phyloP scores from a whole-genome alignment of 2,329 filamentous ascomycete genomes.

The Epichloe sp. region DNA sequence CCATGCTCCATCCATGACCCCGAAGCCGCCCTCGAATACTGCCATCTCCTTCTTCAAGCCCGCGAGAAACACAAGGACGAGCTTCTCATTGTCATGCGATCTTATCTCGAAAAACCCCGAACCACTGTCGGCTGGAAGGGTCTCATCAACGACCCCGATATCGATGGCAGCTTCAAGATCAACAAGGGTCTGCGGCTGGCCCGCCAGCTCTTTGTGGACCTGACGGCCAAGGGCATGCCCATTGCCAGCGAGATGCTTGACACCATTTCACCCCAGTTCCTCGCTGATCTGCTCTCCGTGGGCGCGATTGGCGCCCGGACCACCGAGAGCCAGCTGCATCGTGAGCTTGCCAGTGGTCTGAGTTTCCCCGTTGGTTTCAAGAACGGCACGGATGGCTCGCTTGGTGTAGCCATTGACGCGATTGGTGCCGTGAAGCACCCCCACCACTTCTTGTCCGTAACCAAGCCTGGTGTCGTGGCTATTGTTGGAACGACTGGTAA shows the following conservation, averaged over 20 bases:
- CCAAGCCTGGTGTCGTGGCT: conserved; percentile 89
- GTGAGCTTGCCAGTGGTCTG: conserved; percentile 86
- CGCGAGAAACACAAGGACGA: conserved; percentile 67
- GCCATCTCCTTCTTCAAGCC: conserved; percentile 59
- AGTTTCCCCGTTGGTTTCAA: conserved; percentile 99
- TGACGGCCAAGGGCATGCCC: conserved; percentile 78
- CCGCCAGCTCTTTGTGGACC: conserved; percentile 84
- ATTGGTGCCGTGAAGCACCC: conserved; percentile 70
- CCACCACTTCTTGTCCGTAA: conserved; percentile 98
- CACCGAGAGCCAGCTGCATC: conserved; percentile 91
- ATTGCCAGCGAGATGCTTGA: conserved; percentile 98
- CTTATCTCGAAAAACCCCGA: conserved; percentile 96
- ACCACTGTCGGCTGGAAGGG: conserved; percentile 99
- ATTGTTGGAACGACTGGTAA: conserved; percentile 91
- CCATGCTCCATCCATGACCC: conserved; percentile 98
- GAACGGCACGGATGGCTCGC: conserved; percentile 90
- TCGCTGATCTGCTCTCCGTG: conserved; percentile 88
- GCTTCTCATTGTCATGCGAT: conserved; percentile 89
- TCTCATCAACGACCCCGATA: conserved; percentile 96
- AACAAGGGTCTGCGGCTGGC: conserved; percentile 93
- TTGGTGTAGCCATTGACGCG: conserved; percentile 87
- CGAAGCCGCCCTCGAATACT: conserved; percentile 76
- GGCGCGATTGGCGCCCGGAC: conserved; percentile 93
- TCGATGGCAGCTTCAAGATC: conserved; percentile 94
- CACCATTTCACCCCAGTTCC: conserved; percentile 95